Evolutionary conservation across 1,139 yeast genomes (phyloP).

Genomic region (Protomyces pachydermus): DNA sequence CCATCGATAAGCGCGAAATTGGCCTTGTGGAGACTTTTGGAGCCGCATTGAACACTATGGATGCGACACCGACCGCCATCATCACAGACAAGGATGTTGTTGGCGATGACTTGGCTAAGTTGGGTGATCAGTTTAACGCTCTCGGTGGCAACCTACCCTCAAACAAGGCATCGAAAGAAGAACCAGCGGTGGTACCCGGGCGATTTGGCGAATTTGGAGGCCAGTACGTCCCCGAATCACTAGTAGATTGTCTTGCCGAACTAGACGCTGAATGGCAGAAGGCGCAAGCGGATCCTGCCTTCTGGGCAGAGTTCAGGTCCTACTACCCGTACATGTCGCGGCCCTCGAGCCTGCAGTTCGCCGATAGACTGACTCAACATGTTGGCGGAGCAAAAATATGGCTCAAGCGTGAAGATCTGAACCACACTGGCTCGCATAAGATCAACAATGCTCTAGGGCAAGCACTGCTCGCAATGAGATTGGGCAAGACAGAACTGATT

Average conservation of each 20-base stretch:
- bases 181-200: conserved; percentile 48
- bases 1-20: conserved; percentile 34
- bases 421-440: conserved; percentile 97
- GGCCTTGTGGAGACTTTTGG: conserved; percentile 31
- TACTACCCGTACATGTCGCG: conserved; percentile 90
- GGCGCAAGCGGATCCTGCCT: conserved; percentile 79
- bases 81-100: conserved; percentile 31
- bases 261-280: conserved; percentile 80
- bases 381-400: conserved; percentile 97
- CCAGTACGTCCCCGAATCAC: conserved; percentile 95
- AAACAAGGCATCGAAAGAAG: conserved; percentile 8
- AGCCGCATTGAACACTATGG: conserved; percentile 24
- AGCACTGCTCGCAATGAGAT: conserved; percentile 80
- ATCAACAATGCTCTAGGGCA: conserved; percentile 96
- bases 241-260: conserved; percentile 84
- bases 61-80: conserved; percentile 32
- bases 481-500: conserved; percentile 83
- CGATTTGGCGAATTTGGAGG: conserved; percentile 97
- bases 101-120: conserved; percentile 18
- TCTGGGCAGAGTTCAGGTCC: conserved; percentile 87
- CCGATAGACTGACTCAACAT: conserved; percentile 79
- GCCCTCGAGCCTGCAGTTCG: conserved; percentile 87
- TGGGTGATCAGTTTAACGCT: conserved; percentile 30
- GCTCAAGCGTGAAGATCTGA: conserved; percentile 96
- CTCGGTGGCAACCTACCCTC: conserved; percentile 24